Conservation (phyloP, 495 filamentous ascomycete genomes). For the Neurospora pannonica region DNA sequence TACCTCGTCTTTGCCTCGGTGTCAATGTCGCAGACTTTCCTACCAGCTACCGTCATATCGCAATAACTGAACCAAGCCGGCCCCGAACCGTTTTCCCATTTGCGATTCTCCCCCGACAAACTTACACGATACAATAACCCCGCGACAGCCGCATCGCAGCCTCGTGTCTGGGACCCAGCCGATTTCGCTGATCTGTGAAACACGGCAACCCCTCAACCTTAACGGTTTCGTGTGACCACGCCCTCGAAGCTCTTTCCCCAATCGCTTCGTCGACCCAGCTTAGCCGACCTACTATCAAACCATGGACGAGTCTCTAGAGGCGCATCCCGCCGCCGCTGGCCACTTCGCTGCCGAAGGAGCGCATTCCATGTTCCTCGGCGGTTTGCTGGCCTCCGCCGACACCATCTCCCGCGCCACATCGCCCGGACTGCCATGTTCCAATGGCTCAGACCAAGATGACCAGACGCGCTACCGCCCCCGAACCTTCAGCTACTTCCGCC, state of each 20-base stretch:
- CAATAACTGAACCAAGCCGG: background rate
- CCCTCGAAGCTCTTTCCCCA: background rate
- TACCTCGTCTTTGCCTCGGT: background rate
- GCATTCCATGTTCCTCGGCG: conserved; percentile 13
- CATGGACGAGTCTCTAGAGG: conserved; percentile 25
- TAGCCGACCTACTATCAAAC: background rate
- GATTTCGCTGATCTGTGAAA: background rate
- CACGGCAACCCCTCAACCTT: background rate
- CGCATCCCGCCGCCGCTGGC: conserved; percentile 8
- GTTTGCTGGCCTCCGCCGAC: conserved; percentile 23
- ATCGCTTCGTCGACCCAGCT: background rate
- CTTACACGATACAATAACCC: background rate
- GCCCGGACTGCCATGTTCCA: conserved; percentile 29
- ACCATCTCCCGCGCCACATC: conserved; percentile 41
- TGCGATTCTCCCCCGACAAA: background rate
- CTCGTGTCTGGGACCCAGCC: background rate
- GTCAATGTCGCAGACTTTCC: background rate
- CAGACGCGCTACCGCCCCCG: conserved; percentile 68
- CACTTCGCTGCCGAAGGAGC: conserved; percentile 15
- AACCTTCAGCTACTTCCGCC: conserved; percentile 83
- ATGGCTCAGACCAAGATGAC: conserved; percentile 25
- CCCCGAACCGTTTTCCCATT: background rate
- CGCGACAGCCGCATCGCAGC: background rate
- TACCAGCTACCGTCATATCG: background rate
- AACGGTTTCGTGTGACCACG: background rate